These are phyloP conservation scores for Exserohilum rostratum DNA, from an alignment of 2,329 filamentous ascomycete genomes.

Conservation along the genomic window DNA sequence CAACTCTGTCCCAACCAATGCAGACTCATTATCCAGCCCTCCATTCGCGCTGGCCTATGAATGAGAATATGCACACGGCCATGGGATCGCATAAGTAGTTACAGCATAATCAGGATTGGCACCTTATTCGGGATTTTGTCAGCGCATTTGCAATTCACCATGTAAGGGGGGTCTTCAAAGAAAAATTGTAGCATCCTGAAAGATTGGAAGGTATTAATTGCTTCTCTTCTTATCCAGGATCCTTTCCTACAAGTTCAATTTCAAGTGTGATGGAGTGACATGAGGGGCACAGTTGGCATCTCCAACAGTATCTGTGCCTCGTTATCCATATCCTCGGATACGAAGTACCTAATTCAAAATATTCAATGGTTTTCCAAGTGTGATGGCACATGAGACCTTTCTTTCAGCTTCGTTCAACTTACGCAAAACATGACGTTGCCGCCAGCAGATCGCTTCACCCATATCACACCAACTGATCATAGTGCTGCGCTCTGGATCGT, in stretches of 20 bases:
- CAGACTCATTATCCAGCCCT: neutral
- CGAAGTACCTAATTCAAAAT: neutral
- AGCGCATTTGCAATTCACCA: too few relatives aligned
- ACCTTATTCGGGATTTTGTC: too few relatives aligned
- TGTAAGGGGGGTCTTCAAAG: too few relatives aligned
- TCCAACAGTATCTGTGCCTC: neutral
- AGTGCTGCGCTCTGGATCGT: constrained; percentile 4
- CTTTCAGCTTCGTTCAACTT: neutral
- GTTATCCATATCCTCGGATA: neutral
- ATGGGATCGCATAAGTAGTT: neutral
- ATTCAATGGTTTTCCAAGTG: neutral
- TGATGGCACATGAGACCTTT: neutral
- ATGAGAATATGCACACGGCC: too few relatives aligned
- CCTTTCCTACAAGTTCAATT: neutral
- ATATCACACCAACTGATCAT: constrained; percentile 3
- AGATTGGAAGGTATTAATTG: neutral
- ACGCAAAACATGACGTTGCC: neutral
- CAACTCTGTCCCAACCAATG: neutral
- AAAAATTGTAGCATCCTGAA: too few relatives aligned
- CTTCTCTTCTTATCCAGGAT: neutral
- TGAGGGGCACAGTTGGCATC: neutral
- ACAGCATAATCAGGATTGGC: neutral
- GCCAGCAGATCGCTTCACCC: constrained; percentile 1
- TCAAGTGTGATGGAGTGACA: neutral
- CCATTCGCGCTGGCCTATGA: neutral